These are phyloP conservation scores for Trichoderma orchidacearum DNA, from an alignment of 495 filamentous ascomycete species.

Conservation along the genomic window DNA sequence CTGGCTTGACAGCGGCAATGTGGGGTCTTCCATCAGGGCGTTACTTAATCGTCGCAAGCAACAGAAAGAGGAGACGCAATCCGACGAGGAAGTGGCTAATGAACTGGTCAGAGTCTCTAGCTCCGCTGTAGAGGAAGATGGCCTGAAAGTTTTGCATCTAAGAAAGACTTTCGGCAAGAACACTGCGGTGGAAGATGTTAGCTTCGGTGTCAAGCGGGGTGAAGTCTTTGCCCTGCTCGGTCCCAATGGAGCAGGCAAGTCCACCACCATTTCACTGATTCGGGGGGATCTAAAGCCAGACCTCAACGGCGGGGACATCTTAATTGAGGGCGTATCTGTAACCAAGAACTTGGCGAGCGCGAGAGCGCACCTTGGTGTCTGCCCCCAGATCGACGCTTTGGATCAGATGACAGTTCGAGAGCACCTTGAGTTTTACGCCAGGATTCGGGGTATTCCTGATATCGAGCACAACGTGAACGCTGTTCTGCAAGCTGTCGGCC, in stretches of 20 bases:
- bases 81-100: conserved; percentile 31
- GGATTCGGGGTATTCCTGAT: conserved; percentile 49
- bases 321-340: conserved; percentile 60
- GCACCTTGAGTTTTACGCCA: conserved; percentile 63
- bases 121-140: conserved; percentile 37
- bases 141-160: conserved; percentile 60
- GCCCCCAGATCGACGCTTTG: conserved; percentile 56
- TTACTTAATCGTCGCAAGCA: conserved; percentile 19
- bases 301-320: conserved; percentile 47
- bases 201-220: conserved; percentile 61
- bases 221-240: conserved; percentile 80
- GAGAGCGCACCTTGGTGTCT: conserved; percentile 61
- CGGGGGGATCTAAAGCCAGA: conserved; percentile 67
- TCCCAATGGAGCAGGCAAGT: conserved; percentile 82
- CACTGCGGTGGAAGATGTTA: conserved; percentile 67
- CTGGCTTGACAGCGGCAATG: conserved; percentile 56
- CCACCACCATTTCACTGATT: conserved; percentile 71
- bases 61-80: conserved; percentile 12
- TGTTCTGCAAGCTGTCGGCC: conserved; percentile 45
- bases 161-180: conserved; percentile 60
- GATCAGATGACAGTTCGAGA: conserved; percentile 61
- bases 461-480: conserved; percentile 47
- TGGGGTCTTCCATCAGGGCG: conserved; percentile 29
- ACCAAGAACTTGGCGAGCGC: conserved; percentile 49
- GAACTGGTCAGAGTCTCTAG: conserved; percentile 30